Evolutionary conservation across 2,329 filamentous ascomycete species (phyloP), one percentile per base, ranked within the genome.

Genomic region (Dothiorella sarmentorum): DNA sequence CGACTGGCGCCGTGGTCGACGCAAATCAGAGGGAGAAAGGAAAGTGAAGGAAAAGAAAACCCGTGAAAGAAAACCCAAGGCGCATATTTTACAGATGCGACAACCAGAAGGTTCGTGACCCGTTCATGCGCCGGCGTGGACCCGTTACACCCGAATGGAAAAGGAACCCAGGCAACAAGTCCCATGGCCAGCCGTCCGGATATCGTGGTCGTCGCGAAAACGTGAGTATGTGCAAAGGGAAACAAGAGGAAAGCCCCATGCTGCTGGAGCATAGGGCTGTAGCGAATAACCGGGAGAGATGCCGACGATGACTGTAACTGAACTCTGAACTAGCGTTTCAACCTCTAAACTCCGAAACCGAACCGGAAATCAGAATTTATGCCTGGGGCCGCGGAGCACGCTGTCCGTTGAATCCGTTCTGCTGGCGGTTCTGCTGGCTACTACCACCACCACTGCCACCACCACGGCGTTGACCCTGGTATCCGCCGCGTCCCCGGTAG

Each of bases 391-490:
- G 68, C 53, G 67, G 63, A 51, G 69, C 69, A 26, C 71, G 69
- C 60, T 70, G 69, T 62, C 68, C 64, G 53, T 69, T 66, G 24
- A 69, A 68, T 29, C 71, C 70, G 55, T 73, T 74, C 60, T 69
- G 69, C 20, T 68, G 69, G 52, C 63, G 64, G 35, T 68, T 67
- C 59, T 70, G 68, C 56, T 70, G 69, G 52, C 29, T 43, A 31
- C 29, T 13, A 15, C 27, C 56, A 31, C 29, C 29, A 15, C 27
- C 27, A 29, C 27, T 10, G 11, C 44, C 52, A 42, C 43, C 33
- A 26, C 72, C 70, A 45, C 71, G 68, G 20, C 69, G 67, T 53
- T 67, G 69, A 44, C 67, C 55, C 15, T 49, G 43, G 55, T 29
- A 58, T 4, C 55, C 43, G 7, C 42, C 67, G 40, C 49, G 56